These are phyloP conservation scores for Penicillium turbatum DNA, from an alignment of 495 filamentous ascomycete genomes.

Conservation along the genomic window DNA sequence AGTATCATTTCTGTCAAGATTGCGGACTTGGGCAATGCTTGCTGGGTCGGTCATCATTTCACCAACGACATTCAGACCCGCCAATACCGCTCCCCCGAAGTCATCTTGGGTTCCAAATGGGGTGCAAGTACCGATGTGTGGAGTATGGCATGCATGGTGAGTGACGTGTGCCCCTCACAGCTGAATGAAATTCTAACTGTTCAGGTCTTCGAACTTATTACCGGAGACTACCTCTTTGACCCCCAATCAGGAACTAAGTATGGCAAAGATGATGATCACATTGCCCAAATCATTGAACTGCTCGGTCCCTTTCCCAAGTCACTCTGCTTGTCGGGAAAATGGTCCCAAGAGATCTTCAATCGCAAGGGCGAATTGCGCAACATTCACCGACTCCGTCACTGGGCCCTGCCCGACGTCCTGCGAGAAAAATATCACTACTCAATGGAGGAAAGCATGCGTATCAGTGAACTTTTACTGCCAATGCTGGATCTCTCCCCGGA, in stretches of 20 bases:
- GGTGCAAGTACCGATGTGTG: conserved; percentile 97
- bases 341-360: conserved; percentile 99
- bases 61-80: conserved; percentile 99
- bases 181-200: conserved; percentile 13
- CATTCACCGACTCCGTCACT: conserved; percentile 94
- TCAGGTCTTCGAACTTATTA: conserved; percentile 95
- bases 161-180: conserved; percentile 13
- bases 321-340: conserved; percentile 86
- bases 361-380: conserved; percentile 96
- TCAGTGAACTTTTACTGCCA: conserved; percentile 81
- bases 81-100: conserved; percentile 95
- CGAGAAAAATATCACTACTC: conserved; percentile 96
- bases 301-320: conserved; percentile 91
- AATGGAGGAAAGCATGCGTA: conserved; percentile 68
- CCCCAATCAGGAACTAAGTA: conserved; percentile 99
- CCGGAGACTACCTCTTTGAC: conserved; percentile 97
- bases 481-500: conserved; percentile 90
- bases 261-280: conserved; percentile 99
- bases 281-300: conserved; percentile 97
- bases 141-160: conserved; percentile 99
- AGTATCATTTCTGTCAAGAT: conserved; percentile 98
- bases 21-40: conserved; percentile 95
- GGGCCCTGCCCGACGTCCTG: conserved; percentile 91
- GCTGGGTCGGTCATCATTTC: conserved; percentile 98
- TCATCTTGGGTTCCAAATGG: conserved; percentile 96